These are phyloP conservation scores for Populus tomentosa DNA, from an alignment of 441 rosid genomes.

Conservation along the genomic window DNA sequence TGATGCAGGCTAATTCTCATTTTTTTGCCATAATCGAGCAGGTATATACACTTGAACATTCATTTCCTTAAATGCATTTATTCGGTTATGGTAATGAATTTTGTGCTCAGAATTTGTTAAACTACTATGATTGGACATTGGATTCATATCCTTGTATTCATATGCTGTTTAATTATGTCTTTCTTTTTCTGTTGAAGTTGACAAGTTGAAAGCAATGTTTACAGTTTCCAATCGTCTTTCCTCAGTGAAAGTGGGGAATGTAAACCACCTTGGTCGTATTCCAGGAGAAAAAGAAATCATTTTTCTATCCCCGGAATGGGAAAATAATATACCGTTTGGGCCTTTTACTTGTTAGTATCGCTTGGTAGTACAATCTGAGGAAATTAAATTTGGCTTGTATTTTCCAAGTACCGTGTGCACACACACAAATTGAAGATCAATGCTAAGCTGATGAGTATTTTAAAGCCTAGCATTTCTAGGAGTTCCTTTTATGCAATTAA, in stretches of 20 bases:
- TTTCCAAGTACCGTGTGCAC: too few species aligned
- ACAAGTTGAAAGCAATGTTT: background rate
- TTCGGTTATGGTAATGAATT: constrained; percentile 1
- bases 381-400: background rate
- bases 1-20: constrained; percentile 94
- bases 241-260: too few species aligned
- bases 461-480: too few species aligned
- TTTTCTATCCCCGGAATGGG: background rate
- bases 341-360: background rate
- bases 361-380: background rate
- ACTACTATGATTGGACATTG: background rate
- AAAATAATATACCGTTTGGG: background rate
- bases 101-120: background rate
- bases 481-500: too few species aligned
- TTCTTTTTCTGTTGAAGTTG: constrained; percentile 6
- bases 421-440: too few species aligned
- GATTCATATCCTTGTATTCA: background rate
- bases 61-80: background rate
- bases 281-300: background rate
- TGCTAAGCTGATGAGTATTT: too few species aligned
- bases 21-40: constrained; percentile 92
- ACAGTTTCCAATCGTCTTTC: too few species aligned
- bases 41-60: constrained; percentile 34
- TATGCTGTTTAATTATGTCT: constrained; percentile 8
- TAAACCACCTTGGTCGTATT: too few species aligned